Conservation (phyloP, 106 monocot species). For the Posidonia australis region DNA sequence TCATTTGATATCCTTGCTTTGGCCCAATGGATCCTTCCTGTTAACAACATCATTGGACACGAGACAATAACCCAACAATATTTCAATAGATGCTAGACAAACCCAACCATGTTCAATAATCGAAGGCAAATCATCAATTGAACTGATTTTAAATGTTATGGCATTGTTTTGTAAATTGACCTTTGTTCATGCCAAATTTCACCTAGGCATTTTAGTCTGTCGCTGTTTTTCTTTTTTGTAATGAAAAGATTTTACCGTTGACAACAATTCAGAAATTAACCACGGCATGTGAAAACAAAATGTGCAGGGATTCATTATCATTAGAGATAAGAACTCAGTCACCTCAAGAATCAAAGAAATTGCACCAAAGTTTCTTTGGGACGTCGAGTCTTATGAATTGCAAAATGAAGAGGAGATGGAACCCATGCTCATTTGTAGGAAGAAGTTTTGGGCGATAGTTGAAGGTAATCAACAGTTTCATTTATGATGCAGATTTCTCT, state of each 20-base stretch:
- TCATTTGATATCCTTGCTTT: too few relatives aligned
- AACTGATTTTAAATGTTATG: too few relatives aligned
- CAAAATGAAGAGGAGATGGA: slow-evolving; percentile 67
- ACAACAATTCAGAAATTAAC: too few relatives aligned
- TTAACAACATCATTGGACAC: too few relatives aligned
- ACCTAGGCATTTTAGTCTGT: too few relatives aligned
- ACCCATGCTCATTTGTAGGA: slow-evolving; percentile 60
- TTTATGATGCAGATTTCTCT: background rate
- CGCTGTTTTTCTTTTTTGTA: too few relatives aligned
- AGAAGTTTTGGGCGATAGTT: slow-evolving; percentile 89
- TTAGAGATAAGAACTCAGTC: slow-evolving; percentile 54
- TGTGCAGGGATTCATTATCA: slow-evolving; percentile 76
- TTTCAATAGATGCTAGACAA: background rate
- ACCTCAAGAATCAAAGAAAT: slow-evolving; percentile 44
- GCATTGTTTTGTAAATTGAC: too few relatives aligned
- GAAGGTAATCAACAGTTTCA: slow-evolving; percentile 25
- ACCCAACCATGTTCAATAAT: background rate
- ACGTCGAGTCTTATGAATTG: slow-evolving; percentile 38
- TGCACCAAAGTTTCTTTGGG: slow-evolving; percentile 86
- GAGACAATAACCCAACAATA: background rate
- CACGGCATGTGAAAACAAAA: too few relatives aligned
- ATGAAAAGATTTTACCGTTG: too few relatives aligned
- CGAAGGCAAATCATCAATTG: background rate
- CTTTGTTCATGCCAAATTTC: too few relatives aligned
- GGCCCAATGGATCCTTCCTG: too few relatives aligned